Evolutionary conservation across 345 rosid genomes (phyloP).

Genomic region (Jatropha curcas): DNA sequence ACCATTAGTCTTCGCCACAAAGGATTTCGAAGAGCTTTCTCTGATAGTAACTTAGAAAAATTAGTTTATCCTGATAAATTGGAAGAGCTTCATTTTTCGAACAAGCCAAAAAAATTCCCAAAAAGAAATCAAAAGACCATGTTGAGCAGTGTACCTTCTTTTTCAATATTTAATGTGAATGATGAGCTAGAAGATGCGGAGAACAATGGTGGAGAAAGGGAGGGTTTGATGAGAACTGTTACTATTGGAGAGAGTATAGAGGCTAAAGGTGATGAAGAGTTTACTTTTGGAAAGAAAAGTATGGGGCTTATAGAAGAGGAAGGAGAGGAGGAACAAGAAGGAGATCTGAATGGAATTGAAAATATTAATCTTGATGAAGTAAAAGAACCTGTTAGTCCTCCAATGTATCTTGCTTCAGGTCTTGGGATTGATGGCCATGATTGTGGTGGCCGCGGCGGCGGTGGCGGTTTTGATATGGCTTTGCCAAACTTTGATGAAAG

Average conservation of each 20-base stretch:
- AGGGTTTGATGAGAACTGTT: slow-evolving; percentile 40
- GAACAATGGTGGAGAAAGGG: slow-evolving; percentile 13
- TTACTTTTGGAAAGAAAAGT: slow-evolving; percentile 44
- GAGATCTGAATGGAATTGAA: slow-evolving; percentile 10
- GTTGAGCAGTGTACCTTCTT: slow-evolving; percentile 58
- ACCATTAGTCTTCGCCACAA: not conserved
- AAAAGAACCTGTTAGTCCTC: slow-evolving; percentile 54
- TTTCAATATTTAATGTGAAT: slow-evolving; percentile 39
- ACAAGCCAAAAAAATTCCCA: slow-evolving; percentile 19
- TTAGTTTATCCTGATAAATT: slow-evolving; percentile 20
- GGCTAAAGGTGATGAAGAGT: slow-evolving; percentile 35
- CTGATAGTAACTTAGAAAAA: slow-evolving; percentile 34
- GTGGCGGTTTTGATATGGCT: slow-evolving; percentile 30
- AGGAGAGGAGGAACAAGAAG: slow-evolving; percentile 32
- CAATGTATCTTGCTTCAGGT: slow-evolving; percentile 69
- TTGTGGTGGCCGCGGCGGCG: slow-evolving; percentile 26
- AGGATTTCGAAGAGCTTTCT: slow-evolving; percentile 33
- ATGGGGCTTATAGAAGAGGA: slow-evolving; percentile 48
- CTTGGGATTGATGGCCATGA: slow-evolving; percentile 50
- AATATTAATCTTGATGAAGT: slow-evolving; percentile 30
- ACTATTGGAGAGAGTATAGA: slow-evolving; percentile 47
- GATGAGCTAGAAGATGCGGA: slow-evolving; percentile 36
- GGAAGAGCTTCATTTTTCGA: slow-evolving; percentile 21
- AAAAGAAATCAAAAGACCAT: slow-evolving; percentile 28
- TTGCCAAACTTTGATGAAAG: slow-evolving; percentile 40